Conservation (phyloP, 768 basidiomycete genomes). For the Termitomyces sp. region DNA sequence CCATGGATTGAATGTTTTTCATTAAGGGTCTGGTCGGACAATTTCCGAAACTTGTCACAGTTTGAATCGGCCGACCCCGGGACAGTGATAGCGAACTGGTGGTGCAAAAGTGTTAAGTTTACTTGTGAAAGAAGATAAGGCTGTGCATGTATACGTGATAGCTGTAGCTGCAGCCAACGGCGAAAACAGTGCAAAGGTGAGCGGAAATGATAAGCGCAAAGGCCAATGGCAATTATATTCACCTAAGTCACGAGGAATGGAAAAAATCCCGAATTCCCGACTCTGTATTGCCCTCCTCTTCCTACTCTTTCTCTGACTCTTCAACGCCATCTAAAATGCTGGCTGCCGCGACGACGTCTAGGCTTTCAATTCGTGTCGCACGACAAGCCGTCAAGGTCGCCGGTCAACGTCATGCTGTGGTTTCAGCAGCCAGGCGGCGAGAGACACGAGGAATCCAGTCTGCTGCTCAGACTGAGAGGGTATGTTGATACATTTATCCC, state of each 20-base stretch:
- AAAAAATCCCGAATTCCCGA: conserved; percentile 14
- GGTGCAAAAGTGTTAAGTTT: background rate
- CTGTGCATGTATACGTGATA: background rate
- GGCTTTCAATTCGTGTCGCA: conserved; percentile 29
- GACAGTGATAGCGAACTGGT: conserved; percentile 4
- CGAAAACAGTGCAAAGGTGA: conserved; percentile 22
- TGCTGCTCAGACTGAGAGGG: conserved; percentile 71
- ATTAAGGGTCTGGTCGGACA: too few relatives aligned
- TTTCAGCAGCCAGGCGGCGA: conserved; percentile 34
- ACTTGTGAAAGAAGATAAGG: background rate
- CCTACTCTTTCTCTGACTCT: conserved; percentile 11
- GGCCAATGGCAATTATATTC: conserved; percentile 8
- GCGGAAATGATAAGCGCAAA: conserved; percentile 16
- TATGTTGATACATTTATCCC: conserved; percentile 25
- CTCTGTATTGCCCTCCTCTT: conserved; percentile 4
- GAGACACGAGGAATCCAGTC: conserved; percentile 45
- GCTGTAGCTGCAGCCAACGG: conserved; percentile 18
- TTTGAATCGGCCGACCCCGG: background rate
- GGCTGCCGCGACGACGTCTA: conserved; percentile 27
- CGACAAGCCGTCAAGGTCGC: conserved; percentile 45
- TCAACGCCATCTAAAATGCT: conserved; percentile 23
- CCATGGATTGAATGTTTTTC: background rate
- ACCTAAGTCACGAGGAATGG: conserved; percentile 16
- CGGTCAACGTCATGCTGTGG: conserved; percentile 39
- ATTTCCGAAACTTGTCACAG: background rate